phyloP scores from a whole-genome alignment of 345 rosid species.

The Erysimum cheiranthoides region DNA sequence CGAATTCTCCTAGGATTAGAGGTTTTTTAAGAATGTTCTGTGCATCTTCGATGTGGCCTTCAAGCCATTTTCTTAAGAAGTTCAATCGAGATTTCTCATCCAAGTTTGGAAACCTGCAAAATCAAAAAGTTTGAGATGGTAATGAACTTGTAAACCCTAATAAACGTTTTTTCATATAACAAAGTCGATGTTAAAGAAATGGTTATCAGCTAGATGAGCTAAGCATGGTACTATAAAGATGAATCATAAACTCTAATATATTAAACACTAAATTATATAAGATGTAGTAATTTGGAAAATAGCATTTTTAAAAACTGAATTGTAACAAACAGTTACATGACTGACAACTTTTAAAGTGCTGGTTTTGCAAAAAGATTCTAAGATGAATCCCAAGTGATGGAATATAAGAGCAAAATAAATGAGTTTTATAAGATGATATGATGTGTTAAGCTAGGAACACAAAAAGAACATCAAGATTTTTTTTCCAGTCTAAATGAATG shows the following conservation, averaged over 20 bases:
- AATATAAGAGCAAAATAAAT: background rate
- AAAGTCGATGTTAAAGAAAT: background rate
- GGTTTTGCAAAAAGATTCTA: no score
- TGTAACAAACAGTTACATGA: no score
- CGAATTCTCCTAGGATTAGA: constrained; percentile 72
- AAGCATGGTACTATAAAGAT: background rate
- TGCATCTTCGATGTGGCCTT: constrained; percentile 70
- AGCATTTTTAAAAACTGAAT: no score
- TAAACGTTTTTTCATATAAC: background rate
- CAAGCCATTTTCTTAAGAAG: constrained; percentile 66
- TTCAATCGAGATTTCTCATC: constrained; percentile 53
- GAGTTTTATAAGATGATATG: background rate
- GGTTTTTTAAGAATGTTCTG: constrained; percentile 75
- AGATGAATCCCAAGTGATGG: background rate
- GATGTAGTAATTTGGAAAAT: background rate
- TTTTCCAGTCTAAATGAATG: background rate
- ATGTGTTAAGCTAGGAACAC: background rate
- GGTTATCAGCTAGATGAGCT: background rate
- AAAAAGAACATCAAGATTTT: background rate
- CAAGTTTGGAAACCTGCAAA: constrained; percentile 66
- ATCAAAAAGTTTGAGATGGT: background rate
- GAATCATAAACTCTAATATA: background rate
- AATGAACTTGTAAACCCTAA: constrained; percentile 4
- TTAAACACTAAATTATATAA: background rate
- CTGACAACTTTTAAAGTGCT: no score